Evolutionary conservation across 176 grass and related monocot species (phyloP).

Genomic region (Triticum aestivum): IWGSC_CS_RefSeq_v2.1 NC_057806.1:548335457-548335956

Average conservation of each 20-base stretch:
- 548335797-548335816: conserved; percentile 41
- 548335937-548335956: conserved; percentile 19
- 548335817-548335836: conserved; percentile 39
- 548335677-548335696: no score
- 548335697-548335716: no score
- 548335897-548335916: not conserved
- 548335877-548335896: not conserved
- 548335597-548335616: no score
- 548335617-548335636: no score
- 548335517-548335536: no score
- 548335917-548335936: not conserved
- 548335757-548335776: not conserved
- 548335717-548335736: not conserved
- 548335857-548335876: not conserved
- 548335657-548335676: no score
- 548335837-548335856: conserved; percentile 53
- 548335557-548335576: no score
- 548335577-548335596: no score
- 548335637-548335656: no score
- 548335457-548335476: not conserved
- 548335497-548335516: no score
- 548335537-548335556: no score
- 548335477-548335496: not conserved
- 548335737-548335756: not conserved
- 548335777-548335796: not conserved